Conservation (phyloP, 2,329 filamentous ascomycete genomes). For the Sclerotiophoma versabilis region DNA sequence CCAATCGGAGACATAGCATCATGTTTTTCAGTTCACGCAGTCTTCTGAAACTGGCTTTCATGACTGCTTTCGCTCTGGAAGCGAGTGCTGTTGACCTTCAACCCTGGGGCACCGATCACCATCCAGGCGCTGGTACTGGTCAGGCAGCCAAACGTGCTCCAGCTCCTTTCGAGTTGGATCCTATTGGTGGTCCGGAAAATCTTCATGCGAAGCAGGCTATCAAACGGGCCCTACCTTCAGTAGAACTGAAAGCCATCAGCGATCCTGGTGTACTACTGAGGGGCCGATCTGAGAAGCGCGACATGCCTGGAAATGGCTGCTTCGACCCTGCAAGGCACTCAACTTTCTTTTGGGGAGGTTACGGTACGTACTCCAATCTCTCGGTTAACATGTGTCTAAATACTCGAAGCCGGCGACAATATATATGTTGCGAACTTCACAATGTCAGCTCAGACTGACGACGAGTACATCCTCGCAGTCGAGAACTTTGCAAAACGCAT, state of each 20-base stretch:
- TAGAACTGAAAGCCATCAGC: conserved; percentile 23
- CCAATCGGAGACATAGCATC: background rate
- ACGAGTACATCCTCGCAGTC: conserved; percentile 32
- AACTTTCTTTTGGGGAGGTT: conserved; percentile 31
- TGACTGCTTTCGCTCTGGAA: conserved; percentile 21
- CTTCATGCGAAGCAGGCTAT: background rate
- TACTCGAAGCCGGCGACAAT: conserved; percentile 23
- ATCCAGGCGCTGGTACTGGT: background rate
- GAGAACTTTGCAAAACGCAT: conserved; percentile 33
- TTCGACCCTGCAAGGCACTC: conserved; percentile 26
- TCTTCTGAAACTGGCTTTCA: conserved; percentile 19
- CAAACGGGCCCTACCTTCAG: conserved; percentile 3
- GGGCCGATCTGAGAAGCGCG: conserved; percentile 27
- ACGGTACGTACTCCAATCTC: conserved; percentile 18
- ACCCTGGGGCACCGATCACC: conserved; percentile 11
- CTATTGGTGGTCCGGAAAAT: background rate
- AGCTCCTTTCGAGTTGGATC: background rate
- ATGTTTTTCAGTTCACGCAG: conserved; percentile 27
- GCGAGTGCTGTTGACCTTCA: conserved; percentile 21
- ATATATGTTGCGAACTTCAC: conserved; percentile 35
- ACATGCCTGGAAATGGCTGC: conserved; percentile 20
- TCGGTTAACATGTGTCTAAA: background rate
- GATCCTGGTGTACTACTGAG: conserved; percentile 22
- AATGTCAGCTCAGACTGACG: conserved; percentile 23
- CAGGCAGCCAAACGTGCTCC: background rate